These are phyloP conservation scores for Pestalotiopsis fici DNA, from an alignment of 2,329 filamentous ascomycete species.

Conservation along the genomic window DNA sequence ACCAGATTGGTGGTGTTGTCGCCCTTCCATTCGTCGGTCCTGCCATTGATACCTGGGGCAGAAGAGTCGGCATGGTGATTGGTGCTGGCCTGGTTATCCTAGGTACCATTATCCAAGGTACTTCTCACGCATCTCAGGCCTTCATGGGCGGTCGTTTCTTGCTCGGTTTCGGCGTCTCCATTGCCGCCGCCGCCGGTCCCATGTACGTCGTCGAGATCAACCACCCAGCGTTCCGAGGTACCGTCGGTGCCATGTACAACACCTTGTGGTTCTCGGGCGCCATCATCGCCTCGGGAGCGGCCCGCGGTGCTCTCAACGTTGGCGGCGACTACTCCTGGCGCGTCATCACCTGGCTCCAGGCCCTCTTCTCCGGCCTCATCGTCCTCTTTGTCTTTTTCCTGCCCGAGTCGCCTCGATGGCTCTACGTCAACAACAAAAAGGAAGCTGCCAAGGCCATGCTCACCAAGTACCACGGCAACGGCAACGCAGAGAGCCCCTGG, in stretches of 20 bases:
- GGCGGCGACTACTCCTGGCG: constrained; percentile 39
- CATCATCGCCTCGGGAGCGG: constrained; percentile 51
- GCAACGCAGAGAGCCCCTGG: constrained; percentile 44
- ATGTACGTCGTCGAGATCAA: constrained; percentile 49
- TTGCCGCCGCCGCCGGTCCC: constrained; percentile 46
- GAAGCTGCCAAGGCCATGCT: constrained; percentile 36
- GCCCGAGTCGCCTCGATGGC: constrained; percentile 44
- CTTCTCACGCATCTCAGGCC: constrained; percentile 35
- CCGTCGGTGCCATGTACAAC: constrained; percentile 43
- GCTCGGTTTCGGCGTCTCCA: constrained; percentile 57
- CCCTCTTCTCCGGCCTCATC: constrained; percentile 40
- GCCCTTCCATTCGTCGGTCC: constrained; percentile 49
- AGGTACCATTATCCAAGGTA: constrained; percentile 47
- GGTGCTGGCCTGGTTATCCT: constrained; percentile 44
- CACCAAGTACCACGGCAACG: constrained; percentile 44
- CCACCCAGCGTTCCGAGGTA: constrained; percentile 46
- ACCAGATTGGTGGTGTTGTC: constrained; percentile 49
- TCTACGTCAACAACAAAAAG: constrained; percentile 39
- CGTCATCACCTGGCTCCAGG: constrained; percentile 45
- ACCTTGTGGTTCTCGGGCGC: constrained; percentile 48
- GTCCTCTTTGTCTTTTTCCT: constrained; percentile 35
- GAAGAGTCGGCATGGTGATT: constrained; percentile 47
- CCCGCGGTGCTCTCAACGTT: constrained; percentile 42
- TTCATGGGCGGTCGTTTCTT: constrained; percentile 62
- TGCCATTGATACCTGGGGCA: constrained; percentile 46